A percentile compares a stretch with the other conserved stretches of the same genome.
phyloP scores from a whole-genome alignment of 2,329 filamentous ascomycete species.

The Amesomyces nigricolor region DNA sequence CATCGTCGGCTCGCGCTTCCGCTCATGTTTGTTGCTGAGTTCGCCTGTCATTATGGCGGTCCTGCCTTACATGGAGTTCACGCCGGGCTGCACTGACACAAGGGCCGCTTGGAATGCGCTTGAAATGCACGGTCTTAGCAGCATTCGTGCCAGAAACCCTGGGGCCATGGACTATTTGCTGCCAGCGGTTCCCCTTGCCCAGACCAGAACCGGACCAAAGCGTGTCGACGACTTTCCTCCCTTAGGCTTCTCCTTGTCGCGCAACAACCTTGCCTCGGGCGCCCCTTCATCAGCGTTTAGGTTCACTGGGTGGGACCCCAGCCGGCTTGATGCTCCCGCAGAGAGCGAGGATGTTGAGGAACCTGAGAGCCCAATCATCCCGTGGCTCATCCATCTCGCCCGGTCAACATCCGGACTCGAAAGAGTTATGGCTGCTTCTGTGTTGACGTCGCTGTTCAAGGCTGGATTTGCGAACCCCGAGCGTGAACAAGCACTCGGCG shows the following conservation, averaged over 20 bases:
- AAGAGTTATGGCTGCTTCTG: constrained; percentile 61
- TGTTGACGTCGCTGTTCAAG: constrained; percentile 65
- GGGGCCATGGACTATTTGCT: constrained; percentile 62
- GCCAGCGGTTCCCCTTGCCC: constrained; percentile 46
- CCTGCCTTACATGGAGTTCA: constrained; percentile 56
- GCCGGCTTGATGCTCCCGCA: constrained; percentile 28
- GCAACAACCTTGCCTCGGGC: constrained; percentile 31
- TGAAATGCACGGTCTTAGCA: constrained; percentile 47
- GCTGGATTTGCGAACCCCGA: constrained; percentile 59
- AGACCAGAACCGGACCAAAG: constrained; percentile 29
- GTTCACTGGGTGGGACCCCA: constrained; percentile 31
- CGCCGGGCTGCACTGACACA: constrained; percentile 41
- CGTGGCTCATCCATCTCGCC: constrained; percentile 64
- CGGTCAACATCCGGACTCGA: constrained; percentile 53
- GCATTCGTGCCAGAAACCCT: constrained; percentile 38
- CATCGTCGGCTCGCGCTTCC: constrained; percentile 71
- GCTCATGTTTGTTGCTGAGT: constrained; percentile 64
- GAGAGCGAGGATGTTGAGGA: constrained; percentile 46
- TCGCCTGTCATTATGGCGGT: constrained; percentile 64
- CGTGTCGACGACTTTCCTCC: constrained; percentile 49
- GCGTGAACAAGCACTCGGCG: constrained; percentile 58
- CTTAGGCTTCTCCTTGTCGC: constrained; percentile 40
- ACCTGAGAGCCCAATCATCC: constrained; percentile 63
- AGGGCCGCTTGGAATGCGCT: constrained; percentile 48
- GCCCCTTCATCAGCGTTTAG: constrained; percentile 9